Evolutionary conservation across 1,284 basidiomycete species (phyloP).

Genomic region (Malassezia yamatoensis): DNA sequence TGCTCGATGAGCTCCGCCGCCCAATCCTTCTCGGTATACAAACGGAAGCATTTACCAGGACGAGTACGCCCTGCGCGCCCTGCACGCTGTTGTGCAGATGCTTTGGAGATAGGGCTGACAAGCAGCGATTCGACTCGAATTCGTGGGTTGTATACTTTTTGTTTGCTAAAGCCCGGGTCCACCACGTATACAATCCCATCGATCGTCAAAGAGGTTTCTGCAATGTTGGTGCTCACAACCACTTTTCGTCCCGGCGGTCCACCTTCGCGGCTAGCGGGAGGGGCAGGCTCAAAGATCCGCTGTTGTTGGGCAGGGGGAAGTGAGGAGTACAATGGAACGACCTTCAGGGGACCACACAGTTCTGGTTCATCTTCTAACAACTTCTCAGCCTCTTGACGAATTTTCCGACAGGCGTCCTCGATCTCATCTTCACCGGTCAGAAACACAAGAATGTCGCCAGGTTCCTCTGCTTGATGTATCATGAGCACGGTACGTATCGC

Average conservation of each 20-base stretch:
- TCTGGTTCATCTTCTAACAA: slow-evolving; percentile 38
- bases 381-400: slow-evolving; percentile 60
- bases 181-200: slow-evolving; percentile 99
- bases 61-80: slow-evolving; percentile 91
- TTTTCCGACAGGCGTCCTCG: slow-evolving; percentile 88
- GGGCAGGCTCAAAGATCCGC: slow-evolving; percentile 82
- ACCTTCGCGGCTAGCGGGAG: slow-evolving; percentile 56
- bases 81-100: slow-evolving; percentile 87
- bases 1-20: slow-evolving; percentile 77
- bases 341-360: slow-evolving; percentile 60
- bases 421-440: slow-evolving; percentile 98
- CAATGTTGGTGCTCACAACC: slow-evolving; percentile 92
- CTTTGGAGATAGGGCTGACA: slow-evolving; percentile 91
- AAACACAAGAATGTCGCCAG: slow-evolving; percentile 87
- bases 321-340: slow-evolving; percentile 85
- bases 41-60: slow-evolving; percentile 90
- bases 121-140: slow-evolving; percentile 90
- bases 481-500: slow-evolving; percentile 92
- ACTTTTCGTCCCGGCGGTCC: slow-evolving; percentile 84
- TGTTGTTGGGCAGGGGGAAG: slow-evolving; percentile 88
- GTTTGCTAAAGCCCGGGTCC: slow-evolving; percentile 93
- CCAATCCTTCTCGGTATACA: slow-evolving; percentile 97
- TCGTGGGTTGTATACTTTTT: slow-evolving; percentile 92
- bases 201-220: slow-evolving; percentile 93
- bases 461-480: slow-evolving; percentile 92